phyloP scores from a whole-genome alignment of 148 eudicot species.

The Euryodendron excelsum region DNA sequence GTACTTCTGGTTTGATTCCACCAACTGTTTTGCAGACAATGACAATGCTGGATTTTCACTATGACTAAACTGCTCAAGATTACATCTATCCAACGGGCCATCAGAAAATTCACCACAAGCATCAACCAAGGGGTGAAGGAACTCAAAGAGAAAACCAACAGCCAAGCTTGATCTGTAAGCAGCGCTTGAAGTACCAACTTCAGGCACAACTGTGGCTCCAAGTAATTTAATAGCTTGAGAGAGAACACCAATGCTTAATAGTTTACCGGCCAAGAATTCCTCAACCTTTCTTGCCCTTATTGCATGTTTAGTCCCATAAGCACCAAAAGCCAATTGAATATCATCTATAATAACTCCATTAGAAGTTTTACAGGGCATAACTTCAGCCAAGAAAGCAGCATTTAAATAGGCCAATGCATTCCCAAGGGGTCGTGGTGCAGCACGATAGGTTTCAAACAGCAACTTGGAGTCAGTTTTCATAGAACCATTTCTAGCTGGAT shows the following conservation, averaged over 20 bases:
- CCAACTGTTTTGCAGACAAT: constrained; percentile 67
- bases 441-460: constrained; percentile 76
- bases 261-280: constrained; percentile 52
- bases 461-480: constrained; percentile 33
- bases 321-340: constrained; percentile 72
- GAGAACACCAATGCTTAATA: constrained; percentile 37
- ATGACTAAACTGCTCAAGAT: background rate
- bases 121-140: constrained; percentile 44
- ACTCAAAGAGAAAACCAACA: constrained; percentile 69
- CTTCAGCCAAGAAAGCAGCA: constrained; percentile 80
- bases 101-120: constrained; percentile 16
- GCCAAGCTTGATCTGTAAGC: constrained; percentile 79
- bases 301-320: constrained; percentile 70
- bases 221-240: constrained; percentile 57
- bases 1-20: constrained; percentile 48
- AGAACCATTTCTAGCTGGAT: constrained; percentile 20
- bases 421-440: constrained; percentile 88
- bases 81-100: constrained; percentile 24
- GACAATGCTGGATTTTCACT: constrained; percentile 21
- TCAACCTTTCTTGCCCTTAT: constrained; percentile 68
- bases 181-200: constrained; percentile 50
- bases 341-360: constrained; percentile 38
- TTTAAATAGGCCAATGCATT: constrained; percentile 76
- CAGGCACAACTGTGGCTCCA: constrained; percentile 53
- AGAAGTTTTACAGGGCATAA: constrained; percentile 28